Percentiles rank a stretch among this genome's conserved stretches.
These are phyloP conservation scores for Pythium oligandrum DNA, from an alignment of 352 stramenopile species.

Conservation along the genomic window DNA sequence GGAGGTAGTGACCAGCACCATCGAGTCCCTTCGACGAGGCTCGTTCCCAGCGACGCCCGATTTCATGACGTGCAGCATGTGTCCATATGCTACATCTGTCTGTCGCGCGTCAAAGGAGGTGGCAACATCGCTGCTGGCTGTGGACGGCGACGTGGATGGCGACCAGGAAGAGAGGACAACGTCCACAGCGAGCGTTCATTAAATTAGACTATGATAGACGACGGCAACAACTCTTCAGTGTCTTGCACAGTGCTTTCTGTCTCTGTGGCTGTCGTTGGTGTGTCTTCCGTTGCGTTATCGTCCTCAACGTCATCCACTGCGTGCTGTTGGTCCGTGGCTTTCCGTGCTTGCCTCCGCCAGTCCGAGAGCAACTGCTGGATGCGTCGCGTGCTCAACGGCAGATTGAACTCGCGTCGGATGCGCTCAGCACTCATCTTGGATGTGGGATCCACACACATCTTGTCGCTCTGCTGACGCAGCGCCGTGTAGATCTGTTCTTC, in stretches of 20 bases:
- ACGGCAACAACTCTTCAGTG: neutral
- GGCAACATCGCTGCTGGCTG: neutral
- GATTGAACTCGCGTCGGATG: conserved; percentile 39
- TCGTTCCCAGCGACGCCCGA: conserved; percentile 50
- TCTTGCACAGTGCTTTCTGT: too few species aligned
- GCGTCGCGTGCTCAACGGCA: conserved; percentile 47
- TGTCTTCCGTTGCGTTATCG: neutral
- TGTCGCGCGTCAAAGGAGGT: conserved; percentile 28
- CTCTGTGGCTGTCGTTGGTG: neutral
- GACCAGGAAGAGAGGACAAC: too few species aligned
- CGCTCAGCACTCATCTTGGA: conserved; percentile 39
- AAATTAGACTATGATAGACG: conserved; percentile 7
- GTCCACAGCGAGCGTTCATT: too few species aligned
- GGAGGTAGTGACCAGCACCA: conserved; percentile 14
- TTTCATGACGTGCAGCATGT: conserved; percentile 67
- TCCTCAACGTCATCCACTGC: conserved; percentile 7
- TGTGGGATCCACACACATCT: neutral
- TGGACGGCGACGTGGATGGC: too few species aligned
- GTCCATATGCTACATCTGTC: conserved; percentile 57
- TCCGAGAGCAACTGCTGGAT: conserved; percentile 54
- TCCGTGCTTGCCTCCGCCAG: conserved; percentile 31
- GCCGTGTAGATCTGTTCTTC: conserved; percentile 34
- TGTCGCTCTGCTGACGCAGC: conserved; percentile 10
- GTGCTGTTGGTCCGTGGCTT: conserved; percentile 23
- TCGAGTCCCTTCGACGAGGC: conserved; percentile 37